These are phyloP conservation scores for Dittrichia graveolens DNA, from an alignment of 129 eudicot genomes.

Conservation along the genomic window DNA sequence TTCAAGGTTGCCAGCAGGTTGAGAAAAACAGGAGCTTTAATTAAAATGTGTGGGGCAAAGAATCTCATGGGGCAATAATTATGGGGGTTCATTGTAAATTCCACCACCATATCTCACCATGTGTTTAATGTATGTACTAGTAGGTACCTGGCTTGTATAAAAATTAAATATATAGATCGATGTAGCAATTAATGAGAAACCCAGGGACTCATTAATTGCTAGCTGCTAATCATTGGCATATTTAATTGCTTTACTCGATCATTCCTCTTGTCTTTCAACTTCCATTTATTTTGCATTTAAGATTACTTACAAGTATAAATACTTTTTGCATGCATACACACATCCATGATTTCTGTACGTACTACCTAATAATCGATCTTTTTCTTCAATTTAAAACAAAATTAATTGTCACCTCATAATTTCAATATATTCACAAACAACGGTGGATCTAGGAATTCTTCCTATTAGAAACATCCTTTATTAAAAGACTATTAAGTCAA, in stretches of 20 bases:
- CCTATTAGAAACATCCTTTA: no score
- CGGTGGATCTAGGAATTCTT: no score
- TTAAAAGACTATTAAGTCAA: no score
- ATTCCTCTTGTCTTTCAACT: conserved; percentile 19
- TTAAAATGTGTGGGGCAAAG: conserved; percentile 42
- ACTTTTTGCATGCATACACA: no score
- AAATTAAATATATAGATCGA: conserved; percentile 10
- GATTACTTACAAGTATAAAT: background rate
- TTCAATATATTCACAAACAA: no score
- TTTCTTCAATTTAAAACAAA: no score
- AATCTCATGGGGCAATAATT: conserved; percentile 39
- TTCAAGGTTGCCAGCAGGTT: conserved; percentile 29
- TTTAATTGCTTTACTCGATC: conserved; percentile 11
- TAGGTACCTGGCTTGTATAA: no score
- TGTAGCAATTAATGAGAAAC: conserved; percentile 32
- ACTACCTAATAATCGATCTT: background rate
- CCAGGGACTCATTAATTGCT: background rate
- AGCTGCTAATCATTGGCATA: conserved; percentile 28
- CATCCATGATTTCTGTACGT: background rate
- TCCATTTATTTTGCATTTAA: conserved; percentile 19
- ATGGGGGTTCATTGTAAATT: conserved; percentile 28
- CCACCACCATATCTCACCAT: conserved; percentile 20
- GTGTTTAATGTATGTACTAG: conserved; percentile 27
- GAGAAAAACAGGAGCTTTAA: conserved; percentile 34
- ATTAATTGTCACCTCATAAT: no score